These are phyloP conservation scores for Penicillium sclerotigenum DNA, from an alignment of 2,329 filamentous ascomycete species.

Conservation along the genomic window DNA sequence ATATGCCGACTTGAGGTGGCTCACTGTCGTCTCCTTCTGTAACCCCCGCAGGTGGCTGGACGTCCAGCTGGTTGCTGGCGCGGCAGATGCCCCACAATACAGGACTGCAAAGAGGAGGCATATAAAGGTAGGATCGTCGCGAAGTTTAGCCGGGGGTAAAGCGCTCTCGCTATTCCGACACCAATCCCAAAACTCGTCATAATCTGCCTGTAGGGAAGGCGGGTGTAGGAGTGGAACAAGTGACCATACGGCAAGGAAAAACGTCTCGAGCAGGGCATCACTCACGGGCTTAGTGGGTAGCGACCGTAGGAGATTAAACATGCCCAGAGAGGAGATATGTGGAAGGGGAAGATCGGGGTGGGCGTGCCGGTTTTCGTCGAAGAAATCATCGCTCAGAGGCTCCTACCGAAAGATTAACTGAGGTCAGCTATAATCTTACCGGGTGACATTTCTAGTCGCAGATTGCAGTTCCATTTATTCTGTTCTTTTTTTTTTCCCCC, in stretches of 20 bases:
- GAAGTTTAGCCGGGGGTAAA: not conserved
- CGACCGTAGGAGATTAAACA: not conserved
- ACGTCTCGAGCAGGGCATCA: not conserved
- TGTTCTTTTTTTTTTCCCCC: too few species aligned
- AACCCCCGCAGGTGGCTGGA: not conserved
- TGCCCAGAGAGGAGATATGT: not conserved
- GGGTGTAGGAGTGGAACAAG: slow-evolving; percentile 6
- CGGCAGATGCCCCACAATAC: not conserved
- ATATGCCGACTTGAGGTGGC: not conserved
- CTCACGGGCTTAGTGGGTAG: not conserved
- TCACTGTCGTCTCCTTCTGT: not conserved
- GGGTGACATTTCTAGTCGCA: not conserved
- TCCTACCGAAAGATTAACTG: not conserved
- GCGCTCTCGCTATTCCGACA: not conserved
- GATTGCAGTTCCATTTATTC: not conserved
- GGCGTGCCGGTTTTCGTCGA: not conserved
- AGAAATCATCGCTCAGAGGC: not conserved
- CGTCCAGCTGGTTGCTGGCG: not conserved
- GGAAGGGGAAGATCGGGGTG: not conserved
- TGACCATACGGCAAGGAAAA: not conserved
- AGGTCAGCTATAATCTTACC: not conserved
- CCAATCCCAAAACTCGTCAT: slow-evolving; percentile 12
- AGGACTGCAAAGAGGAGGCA: not conserved
- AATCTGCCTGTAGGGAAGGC: slow-evolving; percentile 3
- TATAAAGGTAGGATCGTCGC: slow-evolving; percentile 7